Evolutionary conservation across 2,329 filamentous ascomycete genomes (phyloP).

Genomic region (Leptographium lundbergii): DNA sequence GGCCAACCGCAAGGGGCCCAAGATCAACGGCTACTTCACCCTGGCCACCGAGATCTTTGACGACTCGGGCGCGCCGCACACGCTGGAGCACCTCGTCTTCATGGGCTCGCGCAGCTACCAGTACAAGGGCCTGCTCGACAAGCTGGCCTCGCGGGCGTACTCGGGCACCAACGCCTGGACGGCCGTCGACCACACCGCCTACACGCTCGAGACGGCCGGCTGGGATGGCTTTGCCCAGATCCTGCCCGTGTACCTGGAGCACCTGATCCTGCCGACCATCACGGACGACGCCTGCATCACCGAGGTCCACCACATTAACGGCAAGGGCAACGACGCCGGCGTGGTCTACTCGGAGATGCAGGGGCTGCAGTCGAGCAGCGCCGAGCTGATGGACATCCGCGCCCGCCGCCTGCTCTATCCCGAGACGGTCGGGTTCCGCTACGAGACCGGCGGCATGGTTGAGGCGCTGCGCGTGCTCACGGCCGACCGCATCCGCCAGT

Average conservation of each 20-base stretch:
- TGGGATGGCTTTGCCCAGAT: conserved; percentile 97
- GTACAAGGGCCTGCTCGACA: conserved; percentile 92
- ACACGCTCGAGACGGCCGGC: conserved; percentile 86
- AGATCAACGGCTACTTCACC: conserved; percentile 87
- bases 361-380: conserved; percentile 72
- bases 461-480: conserved; percentile 78
- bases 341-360: conserved; percentile 99
- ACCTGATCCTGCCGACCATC: conserved; percentile 79
- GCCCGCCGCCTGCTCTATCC: conserved; percentile 76
- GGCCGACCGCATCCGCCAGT: conserved; percentile 81
- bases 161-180: conserved; percentile 96
- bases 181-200: conserved; percentile 89
- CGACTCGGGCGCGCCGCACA: conserved; percentile 85
- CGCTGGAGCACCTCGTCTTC: conserved; percentile 70
- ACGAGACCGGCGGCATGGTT: conserved; percentile 97
- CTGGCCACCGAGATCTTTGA: conserved; percentile 96
- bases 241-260: conserved; percentile 87
- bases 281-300: conserved; percentile 90
- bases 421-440: conserved; percentile 81
- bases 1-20: conserved; percentile 86
- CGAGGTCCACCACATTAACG: conserved; percentile 92
- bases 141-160: conserved; percentile 85
- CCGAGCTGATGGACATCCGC: conserved; percentile 77
- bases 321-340: conserved; percentile 84
- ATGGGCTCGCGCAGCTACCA: conserved; percentile 89